These are phyloP conservation scores for Xylaria polymorpha DNA, from an alignment of 2,329 filamentous ascomycete species.

Conservation along the genomic window DNA sequence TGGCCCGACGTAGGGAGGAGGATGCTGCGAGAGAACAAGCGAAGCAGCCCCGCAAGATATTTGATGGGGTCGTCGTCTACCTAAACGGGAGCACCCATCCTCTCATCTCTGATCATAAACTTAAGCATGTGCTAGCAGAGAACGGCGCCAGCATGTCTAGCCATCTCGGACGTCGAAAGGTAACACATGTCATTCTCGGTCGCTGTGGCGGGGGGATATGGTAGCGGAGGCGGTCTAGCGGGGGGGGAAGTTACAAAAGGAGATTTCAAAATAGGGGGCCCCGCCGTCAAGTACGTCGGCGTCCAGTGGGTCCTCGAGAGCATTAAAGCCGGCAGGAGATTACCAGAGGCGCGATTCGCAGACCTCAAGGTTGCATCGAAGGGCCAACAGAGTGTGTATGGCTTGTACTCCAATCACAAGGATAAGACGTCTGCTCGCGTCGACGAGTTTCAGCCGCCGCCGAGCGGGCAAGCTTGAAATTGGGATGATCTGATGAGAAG, in stretches of 20 bases:
- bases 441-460: constrained; percentile 30
- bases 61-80: constrained; percentile 79
- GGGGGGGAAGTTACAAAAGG: constrained; percentile 81
- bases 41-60: constrained; percentile 64
- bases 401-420: constrained; percentile 55
- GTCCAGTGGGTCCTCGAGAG: constrained; percentile 91
- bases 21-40: constrained; percentile 56
- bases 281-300: constrained; percentile 79
- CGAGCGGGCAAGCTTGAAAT: constrained; percentile 29
- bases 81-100: constrained; percentile 90
- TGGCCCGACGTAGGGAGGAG: constrained; percentile 49
- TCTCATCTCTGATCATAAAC: constrained; percentile 82
- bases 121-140: constrained; percentile 80
- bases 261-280: constrained; percentile 75
- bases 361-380: constrained; percentile 70
- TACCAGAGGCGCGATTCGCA: constrained; percentile 79
- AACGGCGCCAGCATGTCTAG: constrained; percentile 80
- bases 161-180: constrained; percentile 75
- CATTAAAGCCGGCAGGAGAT: constrained; percentile 77
- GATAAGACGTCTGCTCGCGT: not conserved
- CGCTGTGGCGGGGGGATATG: constrained; percentile 53
- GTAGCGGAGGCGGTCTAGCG: constrained; percentile 73
- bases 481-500: not conserved
- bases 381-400: constrained; percentile 73
- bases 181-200: constrained; percentile 89